Percentiles rank a stretch among this genome's conserved stretches.
phyloP scores from a whole-genome alignment of 140 eudicot genomes.

The Cichorium intybus region DNA sequence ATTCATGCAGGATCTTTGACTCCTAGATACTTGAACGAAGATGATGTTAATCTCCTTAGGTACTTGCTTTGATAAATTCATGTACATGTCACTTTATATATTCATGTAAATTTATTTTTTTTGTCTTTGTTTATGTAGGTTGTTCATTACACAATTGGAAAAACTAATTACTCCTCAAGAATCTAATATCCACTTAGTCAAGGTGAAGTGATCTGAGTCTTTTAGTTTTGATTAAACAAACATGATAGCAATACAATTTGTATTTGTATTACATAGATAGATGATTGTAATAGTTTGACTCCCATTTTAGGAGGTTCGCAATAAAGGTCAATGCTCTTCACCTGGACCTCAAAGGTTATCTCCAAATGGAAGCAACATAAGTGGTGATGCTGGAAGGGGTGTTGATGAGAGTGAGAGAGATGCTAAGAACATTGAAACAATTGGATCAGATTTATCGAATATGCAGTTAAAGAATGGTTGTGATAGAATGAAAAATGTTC shows the following conservation, averaged over 20 bases:
- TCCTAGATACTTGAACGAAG: constrained; percentile 48
- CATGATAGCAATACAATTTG: background rate
- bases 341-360: constrained; percentile 6
- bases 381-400: constrained; percentile 24
- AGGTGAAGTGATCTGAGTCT: constrained; percentile 24
- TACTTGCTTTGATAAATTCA: constrained; percentile 11
- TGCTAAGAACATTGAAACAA: background rate
- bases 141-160: constrained; percentile 43
- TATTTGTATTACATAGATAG: background rate
- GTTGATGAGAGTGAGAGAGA: background rate
- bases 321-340: constrained; percentile 16
- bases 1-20: constrained; percentile 70
- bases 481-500: background rate
- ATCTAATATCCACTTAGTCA: constrained; percentile 24
- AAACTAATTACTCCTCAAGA: constrained; percentile 31
- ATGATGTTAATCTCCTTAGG: constrained; percentile 67
- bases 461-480: background rate
- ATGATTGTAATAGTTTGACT: constrained; percentile 1
- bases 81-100: background rate
- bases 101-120: background rate
- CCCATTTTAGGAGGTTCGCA: constrained; percentile 45
- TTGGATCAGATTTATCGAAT: background rate
- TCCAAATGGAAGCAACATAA: constrained; percentile 24
- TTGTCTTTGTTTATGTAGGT: constrained; percentile 35
- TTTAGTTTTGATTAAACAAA: background rate